Evolutionary conservation across 2,329 filamentous ascomycete species (phyloP), one percentile per base, ranked within the genome.

Genomic region (Arthrinium phaeospermum): DNA sequence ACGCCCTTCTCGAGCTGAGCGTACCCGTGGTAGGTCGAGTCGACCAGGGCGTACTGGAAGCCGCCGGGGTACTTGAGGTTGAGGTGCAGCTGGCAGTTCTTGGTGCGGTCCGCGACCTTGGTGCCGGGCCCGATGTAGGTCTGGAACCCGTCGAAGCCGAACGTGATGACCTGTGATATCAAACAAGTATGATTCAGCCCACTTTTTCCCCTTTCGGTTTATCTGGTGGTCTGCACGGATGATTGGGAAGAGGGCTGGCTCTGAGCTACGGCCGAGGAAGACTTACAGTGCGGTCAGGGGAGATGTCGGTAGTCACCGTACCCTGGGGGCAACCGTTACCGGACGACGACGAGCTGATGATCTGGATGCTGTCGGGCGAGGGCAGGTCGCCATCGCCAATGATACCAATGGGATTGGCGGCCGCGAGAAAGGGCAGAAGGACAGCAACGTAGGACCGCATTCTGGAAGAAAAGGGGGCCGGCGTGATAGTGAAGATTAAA

Each of bases 1-100:
- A 86, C 81, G 51, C 83, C 83, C 70, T 76, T 70, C 69, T 86
- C 84, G n/a, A 86, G 82, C 78, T 84, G 83, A 1, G 84, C 84
- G 73, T 84, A 86, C 72, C 84, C 84, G 81, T 86, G 84, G 80
- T 86, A 86, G n/a, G 84, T 86, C 74, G 82, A 83, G 75, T 85
- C 83, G 53, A 86, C 81, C 27, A 86, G 80, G 67, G 84, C 78
- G 78, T 83, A 86, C 77, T 86, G 84, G 80, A 85, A 86, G 73
- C 84, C 84, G 51, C 83, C 82, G 16, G 84, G 84, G 77, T 86
- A 86, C 77, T 83, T 81, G 73, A 86, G 82, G 77, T 81, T 84
- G 72, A 86, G 75, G 77, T 86, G 84, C 46, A 86, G 82, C 78
- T 85, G 83, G 79, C 84, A 86, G 81, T 86, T 86, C 82, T 86